A percentile compares a stretch with the other conserved stretches of the same genome.
Evolutionary conservation across 371 early-diverging fungal species (phyloP).

Genomic region (Circinella minor): DNA sequence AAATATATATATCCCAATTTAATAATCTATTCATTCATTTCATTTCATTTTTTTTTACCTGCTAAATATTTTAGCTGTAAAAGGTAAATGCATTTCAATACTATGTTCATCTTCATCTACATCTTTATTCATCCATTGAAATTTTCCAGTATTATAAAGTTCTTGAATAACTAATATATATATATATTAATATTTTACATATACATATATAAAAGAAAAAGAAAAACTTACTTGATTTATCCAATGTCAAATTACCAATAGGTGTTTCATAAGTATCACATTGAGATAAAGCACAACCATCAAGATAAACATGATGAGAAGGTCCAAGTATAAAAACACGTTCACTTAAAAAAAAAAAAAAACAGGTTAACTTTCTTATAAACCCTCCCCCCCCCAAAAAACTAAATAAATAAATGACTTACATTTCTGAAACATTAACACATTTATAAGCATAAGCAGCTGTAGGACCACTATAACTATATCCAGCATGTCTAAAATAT

Average conservation of each 20-base stretch:
- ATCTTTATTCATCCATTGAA: constrained; percentile 60
- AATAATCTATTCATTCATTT: not conserved
- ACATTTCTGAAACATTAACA: constrained; percentile 66
- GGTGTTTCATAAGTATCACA: constrained; percentile 84
- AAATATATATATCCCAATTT: not conserved
- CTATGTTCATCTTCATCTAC: constrained; percentile 94
- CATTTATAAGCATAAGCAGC: constrained; percentile 89
- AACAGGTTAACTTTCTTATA: no score
- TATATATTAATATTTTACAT: no score
- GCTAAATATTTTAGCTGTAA: constrained; percentile 76
- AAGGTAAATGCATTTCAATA: constrained; percentile 96
- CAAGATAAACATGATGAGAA: constrained; percentile 87
- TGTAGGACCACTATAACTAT: constrained; percentile 85
- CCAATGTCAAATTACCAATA: constrained; percentile 78
- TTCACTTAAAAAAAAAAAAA: no score
- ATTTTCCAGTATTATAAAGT: constrained; percentile 67
- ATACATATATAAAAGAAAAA: not conserved
- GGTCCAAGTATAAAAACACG: constrained; percentile 93
- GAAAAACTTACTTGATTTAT: constrained; percentile 53
- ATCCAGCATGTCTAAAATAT: constrained; percentile 85
- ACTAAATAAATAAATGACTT: no score
- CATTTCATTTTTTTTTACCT: constrained; percentile 53
- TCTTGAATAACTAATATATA: constrained; percentile 67
- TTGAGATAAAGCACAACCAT: constrained; percentile 77
- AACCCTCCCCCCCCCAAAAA: no score